These are phyloP conservation scores for Claviceps purpurea DNA, from an alignment of 2,329 filamentous ascomycete genomes.

Conservation along the genomic window DNA sequence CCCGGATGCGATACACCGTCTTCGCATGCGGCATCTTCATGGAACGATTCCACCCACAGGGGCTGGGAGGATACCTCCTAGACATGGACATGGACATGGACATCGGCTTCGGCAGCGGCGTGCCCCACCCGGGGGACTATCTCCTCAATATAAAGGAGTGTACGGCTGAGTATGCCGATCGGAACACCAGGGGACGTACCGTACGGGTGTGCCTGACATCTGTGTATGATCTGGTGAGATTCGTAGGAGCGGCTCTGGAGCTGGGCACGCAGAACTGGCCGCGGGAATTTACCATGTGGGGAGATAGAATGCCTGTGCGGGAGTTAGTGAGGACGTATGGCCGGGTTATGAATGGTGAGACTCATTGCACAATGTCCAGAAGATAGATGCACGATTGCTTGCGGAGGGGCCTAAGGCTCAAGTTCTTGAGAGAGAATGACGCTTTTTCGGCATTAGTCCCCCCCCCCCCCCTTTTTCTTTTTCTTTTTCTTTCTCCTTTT, in stretches of 20 bases:
- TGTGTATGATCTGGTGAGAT: slow-evolving; percentile 55
- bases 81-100: slow-evolving; percentile 17
- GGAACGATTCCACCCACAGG: slow-evolving; percentile 58
- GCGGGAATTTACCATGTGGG: slow-evolving; percentile 52
- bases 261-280: slow-evolving; percentile 50
- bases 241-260: slow-evolving; percentile 56
- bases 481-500: neutral
- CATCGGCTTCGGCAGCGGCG: no score
- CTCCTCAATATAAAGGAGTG: slow-evolving; percentile 15
- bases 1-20: slow-evolving; percentile 50
- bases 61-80: slow-evolving; percentile 39
- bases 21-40: slow-evolving; percentile 67
- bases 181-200: slow-evolving; percentile 32
- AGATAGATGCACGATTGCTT: no score
- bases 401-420: no score
- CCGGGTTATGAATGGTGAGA: slow-evolving; percentile 33
- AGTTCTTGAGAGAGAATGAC: no score
- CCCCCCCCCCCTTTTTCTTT: no score
- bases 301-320: slow-evolving; percentile 48
- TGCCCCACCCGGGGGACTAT: no score
- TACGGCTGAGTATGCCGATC: slow-evolving; percentile 46
- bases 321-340: slow-evolving; percentile 41
- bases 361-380: neutral
- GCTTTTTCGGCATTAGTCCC: no score
- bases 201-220: slow-evolving; percentile 55